Evolutionary conservation across 2,329 filamentous ascomycete species (phyloP), one percentile per base, ranked within the genome.

Genomic region (Aureobasidium sp.): DNA sequence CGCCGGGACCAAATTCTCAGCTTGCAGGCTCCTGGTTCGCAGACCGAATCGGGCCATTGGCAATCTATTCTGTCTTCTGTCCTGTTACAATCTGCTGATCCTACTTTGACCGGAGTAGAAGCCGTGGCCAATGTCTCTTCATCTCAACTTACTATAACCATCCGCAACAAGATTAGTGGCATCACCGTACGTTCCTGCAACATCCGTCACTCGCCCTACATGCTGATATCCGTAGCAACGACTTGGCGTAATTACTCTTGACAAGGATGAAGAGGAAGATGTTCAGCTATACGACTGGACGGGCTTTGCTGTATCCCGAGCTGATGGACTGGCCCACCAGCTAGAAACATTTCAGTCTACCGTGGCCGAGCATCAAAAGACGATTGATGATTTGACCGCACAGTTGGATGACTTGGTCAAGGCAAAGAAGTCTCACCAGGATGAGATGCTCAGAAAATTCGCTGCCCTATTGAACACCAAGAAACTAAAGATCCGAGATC

Each of bases 401-500:
- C 86, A 88, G 68, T 76, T 91, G 0, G 81, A 87, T 4, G 86
- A 89, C 67, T 80, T 92, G 17, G 79, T 87, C 51, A 78, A 79
- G 60, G 79, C 84, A 15, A 91, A 91, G 70, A 79, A 83, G 51
- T 82, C 84, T 20, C 82, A 90, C 65, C 88, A 92, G 72, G 79
- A 80, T 1, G 80, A 81, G 20, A 75, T 92, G 62, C 74, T 92
- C 1, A 82, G 83, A 64, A 90, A 90, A 70, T 90, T 90, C 67
- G 81, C 84, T 61, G 78, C 83, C 61, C 77, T 93, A 2, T 76
- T 92, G 1, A 92, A 92, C 67, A 84, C 88, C 71, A 93, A 93
- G 77, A 92, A 92, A 73, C 77, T 87, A 58, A 91, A 89, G 74
- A 91, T 92, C 55, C 77, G 89, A 47, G 83, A 91, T 68, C 88